Percentiles rank a stretch among this genome's conserved stretches.
Conservation (phyloP, 352 stramenopile genomes). For the Pythium oligandrum region DNA sequence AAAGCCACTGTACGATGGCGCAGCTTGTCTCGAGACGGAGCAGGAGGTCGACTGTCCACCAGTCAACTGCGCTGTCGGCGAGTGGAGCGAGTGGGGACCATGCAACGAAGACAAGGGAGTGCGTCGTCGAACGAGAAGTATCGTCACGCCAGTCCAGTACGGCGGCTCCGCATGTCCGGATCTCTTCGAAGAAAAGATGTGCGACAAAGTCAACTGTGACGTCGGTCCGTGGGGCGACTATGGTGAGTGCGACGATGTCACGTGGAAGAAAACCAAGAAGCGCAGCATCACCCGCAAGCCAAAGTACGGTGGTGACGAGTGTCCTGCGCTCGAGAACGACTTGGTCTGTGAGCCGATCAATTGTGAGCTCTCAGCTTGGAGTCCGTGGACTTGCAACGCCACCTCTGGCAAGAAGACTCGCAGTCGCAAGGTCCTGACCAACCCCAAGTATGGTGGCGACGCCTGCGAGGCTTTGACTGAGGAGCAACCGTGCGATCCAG, state of each 20-base stretch:
- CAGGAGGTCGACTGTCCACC: slow-evolving; percentile 35
- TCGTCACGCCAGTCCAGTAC: slow-evolving; percentile 18
- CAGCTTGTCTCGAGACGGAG: slow-evolving; percentile 22
- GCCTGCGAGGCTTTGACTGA: slow-evolving; percentile 26
- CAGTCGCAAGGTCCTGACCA: slow-evolving; percentile 20
- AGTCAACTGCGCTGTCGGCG: slow-evolving; percentile 31
- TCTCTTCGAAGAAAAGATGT: slow-evolving; percentile 30
- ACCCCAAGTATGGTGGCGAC: slow-evolving; percentile 27
- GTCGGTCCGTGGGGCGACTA: slow-evolving; percentile 51
- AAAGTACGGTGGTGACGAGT: slow-evolving; percentile 34
- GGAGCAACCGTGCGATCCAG: slow-evolving; percentile 29
- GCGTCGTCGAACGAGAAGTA: slow-evolving; percentile 29
- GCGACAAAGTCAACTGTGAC: slow-evolving; percentile 35
- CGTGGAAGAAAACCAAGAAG: slow-evolving; percentile 45
- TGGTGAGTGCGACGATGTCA: slow-evolving; percentile 32
- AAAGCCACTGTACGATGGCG: slow-evolving; percentile 25
- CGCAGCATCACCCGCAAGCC: slow-evolving; percentile 25
- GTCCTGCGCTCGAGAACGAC: slow-evolving; percentile 39
- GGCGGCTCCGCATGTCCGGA: slow-evolving; percentile 27
- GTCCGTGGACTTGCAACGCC: slow-evolving; percentile 27
- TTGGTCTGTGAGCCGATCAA: slow-evolving; percentile 44
- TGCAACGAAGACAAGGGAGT: slow-evolving; percentile 37
- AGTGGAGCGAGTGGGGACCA: slow-evolving; percentile 37
- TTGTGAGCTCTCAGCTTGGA: slow-evolving; percentile 28
- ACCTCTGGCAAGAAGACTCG: slow-evolving; percentile 35